Conservation (phyloP, 768 basidiomycete genomes). For the Coprinellus micaceus region DNA sequence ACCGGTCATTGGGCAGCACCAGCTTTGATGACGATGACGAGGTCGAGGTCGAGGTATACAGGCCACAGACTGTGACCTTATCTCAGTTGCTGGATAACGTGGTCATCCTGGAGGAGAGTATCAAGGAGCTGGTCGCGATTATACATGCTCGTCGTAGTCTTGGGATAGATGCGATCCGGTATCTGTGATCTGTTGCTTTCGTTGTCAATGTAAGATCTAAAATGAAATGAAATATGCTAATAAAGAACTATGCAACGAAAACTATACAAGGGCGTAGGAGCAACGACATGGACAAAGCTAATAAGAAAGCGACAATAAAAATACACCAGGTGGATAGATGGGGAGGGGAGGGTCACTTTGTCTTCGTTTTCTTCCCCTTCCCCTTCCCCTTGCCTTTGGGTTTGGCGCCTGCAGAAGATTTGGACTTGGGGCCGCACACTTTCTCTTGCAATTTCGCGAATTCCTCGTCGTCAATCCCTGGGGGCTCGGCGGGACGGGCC, state of each 20-base stretch:
- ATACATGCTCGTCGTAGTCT: conserved; percentile 79
- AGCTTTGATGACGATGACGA: conserved; percentile 21
- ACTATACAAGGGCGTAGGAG: too few relatives aligned
- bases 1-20: neutral
- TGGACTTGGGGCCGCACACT: conserved; percentile 38
- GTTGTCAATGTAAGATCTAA: conserved; percentile 8
- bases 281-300: neutral
- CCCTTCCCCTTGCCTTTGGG: neutral
- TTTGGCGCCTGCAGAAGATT: conserved; percentile 29
- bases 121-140: conserved; percentile 88
- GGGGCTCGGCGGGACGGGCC: conserved; percentile 36
- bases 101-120: conserved; percentile 89
- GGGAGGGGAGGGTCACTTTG: neutral
- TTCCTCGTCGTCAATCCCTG: conserved; percentile 65
- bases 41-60: conserved; percentile 29
- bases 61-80: conserved; percentile 55
- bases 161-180: conserved; percentile 80
- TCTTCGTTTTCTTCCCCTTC: conserved; percentile 30
- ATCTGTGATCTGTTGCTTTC: conserved; percentile 43
- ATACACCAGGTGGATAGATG: neutral
- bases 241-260: too few relatives aligned
- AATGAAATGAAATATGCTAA: neutral
- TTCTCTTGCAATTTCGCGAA: conserved; percentile 59
- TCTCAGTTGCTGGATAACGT: conserved; percentile 89
- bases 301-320: conserved; percentile 2